Conservation (phyloP, 169 alveolate species). For the Babesia bigemina region DNA sequence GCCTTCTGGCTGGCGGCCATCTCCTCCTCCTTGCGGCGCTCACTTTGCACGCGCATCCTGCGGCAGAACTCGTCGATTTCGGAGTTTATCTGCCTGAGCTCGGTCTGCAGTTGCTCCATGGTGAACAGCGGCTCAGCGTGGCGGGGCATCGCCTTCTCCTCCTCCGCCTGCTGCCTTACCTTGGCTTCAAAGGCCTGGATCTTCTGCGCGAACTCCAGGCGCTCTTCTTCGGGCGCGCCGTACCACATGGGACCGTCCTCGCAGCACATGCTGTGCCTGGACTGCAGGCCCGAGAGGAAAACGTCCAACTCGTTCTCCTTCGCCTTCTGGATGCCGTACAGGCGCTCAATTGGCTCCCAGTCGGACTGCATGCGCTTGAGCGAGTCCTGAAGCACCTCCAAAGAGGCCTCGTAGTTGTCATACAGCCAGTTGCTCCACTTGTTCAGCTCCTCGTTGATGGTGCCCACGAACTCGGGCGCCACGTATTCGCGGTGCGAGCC, state of each 20-base stretch:
- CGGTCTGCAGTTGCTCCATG: slow-evolving; percentile 67
- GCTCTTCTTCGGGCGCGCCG: slow-evolving; percentile 63
- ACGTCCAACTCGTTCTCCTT: slow-evolving; percentile 66
- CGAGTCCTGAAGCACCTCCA: slow-evolving; percentile 59
- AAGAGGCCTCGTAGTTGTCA: slow-evolving; percentile 71
- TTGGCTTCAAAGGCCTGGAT: slow-evolving; percentile 25
- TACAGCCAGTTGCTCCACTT: slow-evolving; percentile 75
- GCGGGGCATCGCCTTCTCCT: slow-evolving; percentile 38
- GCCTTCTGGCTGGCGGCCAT: slow-evolving; percentile 34
- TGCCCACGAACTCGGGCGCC: slow-evolving; percentile 61
- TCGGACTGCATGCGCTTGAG: slow-evolving; percentile 51
- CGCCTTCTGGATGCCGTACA: slow-evolving; percentile 53
- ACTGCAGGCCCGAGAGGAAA: slow-evolving; percentile 54
- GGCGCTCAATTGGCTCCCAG: slow-evolving; percentile 61
- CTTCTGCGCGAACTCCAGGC: slow-evolving; percentile 38
- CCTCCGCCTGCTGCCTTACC: slow-evolving; percentile 27
- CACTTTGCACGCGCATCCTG: slow-evolving; percentile 64
- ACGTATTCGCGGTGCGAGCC: slow-evolving; percentile 74
- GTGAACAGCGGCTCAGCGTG: slow-evolving; percentile 62
- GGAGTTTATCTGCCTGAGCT: slow-evolving; percentile 46
- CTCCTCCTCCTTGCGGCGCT: slow-evolving; percentile 65
- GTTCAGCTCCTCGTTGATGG: slow-evolving; percentile 53
- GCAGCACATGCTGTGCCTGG: slow-evolving; percentile 59
- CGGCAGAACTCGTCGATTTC: slow-evolving; percentile 69
- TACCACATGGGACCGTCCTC: slow-evolving; percentile 68